These are phyloP conservation scores for Luzula sylvatica DNA, from an alignment of 176 grass and related monocot genomes.

Conservation along the genomic window DNA sequence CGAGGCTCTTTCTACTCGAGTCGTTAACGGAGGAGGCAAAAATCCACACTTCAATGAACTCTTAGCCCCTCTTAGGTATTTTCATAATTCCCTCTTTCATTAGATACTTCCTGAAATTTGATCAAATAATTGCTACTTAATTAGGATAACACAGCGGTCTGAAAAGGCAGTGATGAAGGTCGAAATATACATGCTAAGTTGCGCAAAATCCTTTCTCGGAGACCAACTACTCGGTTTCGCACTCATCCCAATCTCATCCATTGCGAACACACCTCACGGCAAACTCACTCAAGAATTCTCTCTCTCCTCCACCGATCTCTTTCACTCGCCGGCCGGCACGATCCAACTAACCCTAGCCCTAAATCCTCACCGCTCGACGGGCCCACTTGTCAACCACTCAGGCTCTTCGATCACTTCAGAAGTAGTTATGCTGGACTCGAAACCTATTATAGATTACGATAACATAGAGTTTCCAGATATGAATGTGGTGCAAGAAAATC, in stretches of 20 bases:
- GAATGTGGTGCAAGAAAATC: constrained; percentile 42
- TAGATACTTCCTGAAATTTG: background rate
- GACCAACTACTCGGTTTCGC: constrained; percentile 94
- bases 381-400: background rate
- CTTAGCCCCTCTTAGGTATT: constrained; percentile 29
- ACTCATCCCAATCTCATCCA: constrained; percentile 53
- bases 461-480: constrained; percentile 60
- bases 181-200: constrained; percentile 89
- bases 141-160: constrained; percentile 15
- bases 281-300: constrained; percentile 35
- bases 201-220: constrained; percentile 36
- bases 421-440: constrained; percentile 49
- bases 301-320: constrained; percentile 76
- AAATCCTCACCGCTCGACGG: background rate
- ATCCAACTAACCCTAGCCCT: constrained; percentile 54
- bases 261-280: constrained; percentile 21
- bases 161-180: constrained; percentile 68
- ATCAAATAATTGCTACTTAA: background rate
- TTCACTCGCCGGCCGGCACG: constrained; percentile 62
- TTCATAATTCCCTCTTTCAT: background rate
- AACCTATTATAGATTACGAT: constrained; percentile 23
- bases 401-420: constrained; percentile 58
- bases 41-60: constrained; percentile 49
- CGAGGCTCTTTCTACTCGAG: constrained; percentile 43
- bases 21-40: constrained; percentile 36